A percentile compares a stretch with the other conserved stretches of the same genome.
Evolutionary conservation across 2,329 filamentous ascomycete genomes (phyloP).

Genomic region (Lojkania enalia): DNA sequence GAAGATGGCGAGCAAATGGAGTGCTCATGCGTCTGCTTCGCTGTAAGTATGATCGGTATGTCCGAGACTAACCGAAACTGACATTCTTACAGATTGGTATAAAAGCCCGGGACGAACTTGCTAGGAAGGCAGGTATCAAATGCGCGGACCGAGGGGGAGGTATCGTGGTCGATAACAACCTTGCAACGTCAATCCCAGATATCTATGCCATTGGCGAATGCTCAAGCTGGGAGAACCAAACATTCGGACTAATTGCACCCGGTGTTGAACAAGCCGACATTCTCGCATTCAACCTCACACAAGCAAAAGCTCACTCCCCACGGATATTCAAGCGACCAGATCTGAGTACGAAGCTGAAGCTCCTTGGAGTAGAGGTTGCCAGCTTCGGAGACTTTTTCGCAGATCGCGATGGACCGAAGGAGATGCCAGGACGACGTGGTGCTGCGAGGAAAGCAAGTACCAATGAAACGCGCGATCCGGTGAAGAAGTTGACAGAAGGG

Average conservation of each 20-base stretch:
- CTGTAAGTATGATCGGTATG: conserved; percentile 50
- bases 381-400: conserved; percentile 95
- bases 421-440: conserved; percentile 64
- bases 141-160: conserved; percentile 74
- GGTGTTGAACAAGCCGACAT: conserved; percentile 93
- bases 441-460: conserved; percentile 51
- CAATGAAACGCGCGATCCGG: conserved; percentile 46
- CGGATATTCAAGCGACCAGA: conserved; percentile 79
- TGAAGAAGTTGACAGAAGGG: conserved; percentile 59
- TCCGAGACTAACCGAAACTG: conserved; percentile 1
- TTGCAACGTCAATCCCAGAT: conserved; percentile 70
- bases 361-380: conserved; percentile 87
- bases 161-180: conserved; percentile 67
- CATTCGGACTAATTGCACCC: conserved; percentile 85
- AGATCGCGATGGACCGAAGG: conserved; percentile 78
- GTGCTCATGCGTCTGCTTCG: conserved; percentile 84
- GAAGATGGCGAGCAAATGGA: conserved; percentile 78
- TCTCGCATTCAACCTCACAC: conserved; percentile 86
- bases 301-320: conserved; percentile 71
- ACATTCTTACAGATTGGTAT: conserved; percentile 69
- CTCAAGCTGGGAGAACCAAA: conserved; percentile 84
- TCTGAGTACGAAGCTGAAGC: conserved; percentile 87
- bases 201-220: conserved; percentile 92
- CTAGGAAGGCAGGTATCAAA: conserved; percentile 67
- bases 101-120: conserved; percentile 77